Percentiles rank a stretch among this genome's conserved stretches.
phyloP scores from a whole-genome alignment of 176 grass and related monocot genomes.

The Pontederia crassipes region DNA sequence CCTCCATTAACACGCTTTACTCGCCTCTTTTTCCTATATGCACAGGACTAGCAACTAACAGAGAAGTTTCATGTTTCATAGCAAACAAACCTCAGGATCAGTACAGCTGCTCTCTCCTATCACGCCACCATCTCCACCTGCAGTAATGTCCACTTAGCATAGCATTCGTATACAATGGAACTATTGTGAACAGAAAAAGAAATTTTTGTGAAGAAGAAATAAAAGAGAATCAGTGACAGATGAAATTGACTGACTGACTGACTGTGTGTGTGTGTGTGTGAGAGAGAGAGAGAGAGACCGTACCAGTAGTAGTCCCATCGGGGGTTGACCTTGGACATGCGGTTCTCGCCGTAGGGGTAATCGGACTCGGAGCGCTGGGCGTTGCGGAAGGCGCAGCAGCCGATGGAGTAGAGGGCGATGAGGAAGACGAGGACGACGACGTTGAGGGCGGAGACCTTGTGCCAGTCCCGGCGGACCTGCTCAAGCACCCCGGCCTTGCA shows the following conservation, averaged over 20 bases:
- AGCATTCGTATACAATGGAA: too few species aligned
- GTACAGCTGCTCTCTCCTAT: conserved; percentile 34
- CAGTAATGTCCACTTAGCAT: neutral
- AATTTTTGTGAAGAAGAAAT: too few species aligned
- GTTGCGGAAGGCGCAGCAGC: conserved; percentile 83
- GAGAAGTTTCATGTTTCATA: neutral
- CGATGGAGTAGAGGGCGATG: conserved; percentile 53
- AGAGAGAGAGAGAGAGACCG: neutral
- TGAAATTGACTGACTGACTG: neutral
- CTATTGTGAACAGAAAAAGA: too few species aligned
- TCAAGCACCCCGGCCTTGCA: conserved; percentile 96
- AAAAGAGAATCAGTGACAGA: too few species aligned
- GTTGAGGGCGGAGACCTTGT: conserved; percentile 67
- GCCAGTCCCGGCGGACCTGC: conserved; percentile 80
- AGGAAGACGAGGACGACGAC: conserved; percentile 54
- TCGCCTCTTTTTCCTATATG: too few species aligned
- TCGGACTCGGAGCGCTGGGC: conserved; percentile 36
- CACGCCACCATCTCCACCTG: conserved; percentile 31
- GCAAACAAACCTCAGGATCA: neutral
- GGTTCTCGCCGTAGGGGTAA: conserved; percentile 72
- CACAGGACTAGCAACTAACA: neutral
- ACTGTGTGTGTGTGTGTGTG: neutral
- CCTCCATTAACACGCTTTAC: too few species aligned
- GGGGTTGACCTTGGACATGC: conserved; percentile 72
- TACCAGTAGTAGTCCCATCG: conserved; percentile 96